phyloP scores from a whole-genome alignment of 805 yeast genomes.

The Lipomyces lipofer region DNA sequence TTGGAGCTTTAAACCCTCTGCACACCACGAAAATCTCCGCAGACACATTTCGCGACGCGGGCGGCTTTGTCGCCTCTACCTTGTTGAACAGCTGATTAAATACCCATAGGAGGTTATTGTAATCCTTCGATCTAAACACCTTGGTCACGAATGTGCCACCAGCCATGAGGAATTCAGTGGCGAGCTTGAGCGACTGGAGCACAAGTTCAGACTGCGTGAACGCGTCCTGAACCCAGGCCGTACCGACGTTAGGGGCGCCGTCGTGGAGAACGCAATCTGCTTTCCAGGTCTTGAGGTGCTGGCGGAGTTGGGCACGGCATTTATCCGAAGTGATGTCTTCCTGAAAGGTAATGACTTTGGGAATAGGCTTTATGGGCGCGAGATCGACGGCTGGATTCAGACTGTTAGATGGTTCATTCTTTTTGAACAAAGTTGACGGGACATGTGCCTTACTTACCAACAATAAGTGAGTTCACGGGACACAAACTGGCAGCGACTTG shows the following conservation, averaged over 20 bases:
- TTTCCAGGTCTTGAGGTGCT: slow-evolving; percentile 97
- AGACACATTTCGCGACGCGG: slow-evolving; percentile 97
- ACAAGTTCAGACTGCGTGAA: slow-evolving; percentile 96
- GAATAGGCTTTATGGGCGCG: slow-evolving; percentile 95
- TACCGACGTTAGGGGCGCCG: slow-evolving; percentile 99
- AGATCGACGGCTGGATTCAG: slow-evolving; percentile 98
- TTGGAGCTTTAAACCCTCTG: slow-evolving; percentile 93
- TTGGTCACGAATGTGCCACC: slow-evolving; percentile 97
- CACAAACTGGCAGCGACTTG: slow-evolving; percentile 94
- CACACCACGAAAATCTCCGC: slow-evolving; percentile 99
- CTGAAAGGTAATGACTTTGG: slow-evolving; percentile 90
- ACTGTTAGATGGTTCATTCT: too few relatives aligned
- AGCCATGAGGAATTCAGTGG: slow-evolving; percentile 84
- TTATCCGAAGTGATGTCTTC: slow-evolving; percentile 98
- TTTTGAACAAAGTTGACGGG: too few relatives aligned
- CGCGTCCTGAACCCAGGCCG: slow-evolving; percentile 99
- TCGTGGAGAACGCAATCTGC: slow-evolving; percentile 93
- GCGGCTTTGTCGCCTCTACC: slow-evolving; percentile 98
- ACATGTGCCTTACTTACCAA: too few relatives aligned
- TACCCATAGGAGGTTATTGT: slow-evolving; percentile 96
- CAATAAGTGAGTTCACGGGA: too few relatives aligned
- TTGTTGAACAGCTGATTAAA: slow-evolving; percentile 93
- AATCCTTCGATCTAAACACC: slow-evolving; percentile 97
- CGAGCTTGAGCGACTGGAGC: slow-evolving; percentile 86
- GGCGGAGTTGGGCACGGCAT: slow-evolving; percentile 90